Evolutionary conservation across 2,329 filamentous ascomycete genomes (phyloP), one percentile per base, ranked within the genome.

Genomic region (Fusarium sp.): DNA sequence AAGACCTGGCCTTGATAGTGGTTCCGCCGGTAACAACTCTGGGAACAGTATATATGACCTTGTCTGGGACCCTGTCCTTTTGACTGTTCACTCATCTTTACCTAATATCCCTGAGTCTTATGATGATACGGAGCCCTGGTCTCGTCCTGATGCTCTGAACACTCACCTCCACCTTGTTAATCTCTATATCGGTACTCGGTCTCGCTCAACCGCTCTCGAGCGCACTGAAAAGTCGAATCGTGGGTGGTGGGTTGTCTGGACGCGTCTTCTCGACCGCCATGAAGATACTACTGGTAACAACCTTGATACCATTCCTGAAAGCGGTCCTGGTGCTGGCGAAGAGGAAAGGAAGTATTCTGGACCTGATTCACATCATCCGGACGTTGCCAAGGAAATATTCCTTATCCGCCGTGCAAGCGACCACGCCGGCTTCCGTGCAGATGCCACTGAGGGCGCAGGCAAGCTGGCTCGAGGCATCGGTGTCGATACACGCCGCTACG

Each of bases 181-280:
- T 70, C 83, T 87, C 10, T 85, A 87, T 68, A 67, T 65, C 33
- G 65, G 72, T n/a, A 86, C 85, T 3, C 79, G 82, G 7, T 64
- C 71, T 14, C 76, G 74, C 3, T 76, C 81, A 35, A 76, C 77
- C 6, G 85, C 87, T 62, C 75, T 86, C 5, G 89, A 91, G 75
- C 82, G 87, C 20, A 90, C 88, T 3, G 87, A 85, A 71, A 90
- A 91, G 80, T 91, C 89, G 6, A 87, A 81, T 45, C 84, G 88
- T 33, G 89, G 88, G 1, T 91, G 88, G 87, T 91, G 89, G 89
- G 82, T 91, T 30, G 87, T 90, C 25, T 91, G 89, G 89, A 88
- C 84, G 47, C 81, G 87, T 23, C 79, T 90, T 22, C 72, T 84
- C 7, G 82, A 83, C 49, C 78, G 77, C 11, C 70, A 67, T 27